Evolutionary conservation across 2,329 filamentous ascomycete genomes (phyloP), one percentile per base, ranked within the genome.

Genomic region (Ophiocordyceps camponoti-floridani): DNA sequence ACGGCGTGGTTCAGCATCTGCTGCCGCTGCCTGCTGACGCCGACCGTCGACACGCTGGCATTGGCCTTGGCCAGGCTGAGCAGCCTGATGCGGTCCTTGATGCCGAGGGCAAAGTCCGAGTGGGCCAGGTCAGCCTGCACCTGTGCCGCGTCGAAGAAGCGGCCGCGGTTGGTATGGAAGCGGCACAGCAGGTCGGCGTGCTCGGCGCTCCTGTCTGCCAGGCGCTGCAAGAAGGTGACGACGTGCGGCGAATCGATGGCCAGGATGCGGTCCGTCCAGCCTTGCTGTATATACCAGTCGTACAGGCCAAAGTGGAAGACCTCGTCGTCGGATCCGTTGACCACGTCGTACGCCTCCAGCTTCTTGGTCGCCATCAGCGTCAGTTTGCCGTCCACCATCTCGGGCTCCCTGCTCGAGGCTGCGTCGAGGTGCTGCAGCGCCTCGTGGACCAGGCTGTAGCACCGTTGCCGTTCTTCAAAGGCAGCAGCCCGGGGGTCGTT

Each of bases 221-320:
- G 80, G 44, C 82, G 79, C 55, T 84, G 72, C 3, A 98, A 74
- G 58, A 94, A 98, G 2, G 79, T 83, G 40, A 93, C 74, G 26
- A 96, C 86, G 54, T 87, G 88, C 0, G 81, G 76, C 5, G 88
- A 94, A 46, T 88, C 76, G 44, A 91, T 86, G 33, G 82, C 78
- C 31, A 98, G 74, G 27, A 98, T 73, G 13, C 87, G 81, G 50
- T 95, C 86, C 10, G 77, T 82, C 78, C 84, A 88, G 16, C 83
- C 82, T 58, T 88, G 80, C 45, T 73, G 65, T 51, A 96, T 79
- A 61, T 98, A 98, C 89, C 91, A 98, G 55, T 95, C 88, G 58
- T 95, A 98, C n/a, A 98, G 71, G 54, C 85, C 86, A 48, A 85
- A 93, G 59, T 96, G 82, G 66, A 98, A 98, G 4, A 95, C 84